Evolutionary conservation across 2,329 filamentous ascomycete species (phyloP).

Genomic region (Monosporascus sp.): DNA sequence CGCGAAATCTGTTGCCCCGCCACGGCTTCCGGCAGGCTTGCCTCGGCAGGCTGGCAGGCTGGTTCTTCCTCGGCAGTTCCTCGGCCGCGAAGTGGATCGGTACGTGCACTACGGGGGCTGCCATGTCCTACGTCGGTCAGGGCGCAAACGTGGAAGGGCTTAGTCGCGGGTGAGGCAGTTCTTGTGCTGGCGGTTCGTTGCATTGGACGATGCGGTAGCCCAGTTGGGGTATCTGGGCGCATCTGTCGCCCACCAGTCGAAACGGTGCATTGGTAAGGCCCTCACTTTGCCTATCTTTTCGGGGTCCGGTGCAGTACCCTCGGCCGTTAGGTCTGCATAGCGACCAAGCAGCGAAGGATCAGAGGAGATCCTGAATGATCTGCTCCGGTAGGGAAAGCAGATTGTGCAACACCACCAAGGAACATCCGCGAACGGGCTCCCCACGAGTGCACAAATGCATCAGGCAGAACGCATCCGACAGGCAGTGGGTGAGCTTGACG

Average conservation of each 20-base stretch:
- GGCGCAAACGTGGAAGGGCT: constrained; percentile 30
- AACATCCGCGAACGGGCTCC: constrained; percentile 24
- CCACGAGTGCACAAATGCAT: constrained; percentile 40
- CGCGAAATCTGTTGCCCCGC: constrained; percentile 28
- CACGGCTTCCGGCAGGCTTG: constrained; percentile 9
- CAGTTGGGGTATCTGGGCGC: constrained; percentile 26
- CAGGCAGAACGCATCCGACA: constrained; percentile 40
- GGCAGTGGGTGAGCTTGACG: constrained; percentile 37
- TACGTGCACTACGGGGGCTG: constrained; percentile 25
- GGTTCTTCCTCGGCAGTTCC: constrained; percentile 32
- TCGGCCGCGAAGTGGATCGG: constrained; percentile 33
- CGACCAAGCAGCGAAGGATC: constrained; percentile 35
- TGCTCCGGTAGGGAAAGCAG: not conserved
- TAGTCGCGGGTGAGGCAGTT: constrained; percentile 11
- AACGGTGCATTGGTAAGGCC: constrained; percentile 39
- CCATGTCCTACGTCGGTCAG: constrained; percentile 38
- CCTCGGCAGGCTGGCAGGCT: constrained; percentile 8
- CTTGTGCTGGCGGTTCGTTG: constrained; percentile 20
- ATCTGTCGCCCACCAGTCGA: constrained; percentile 39
- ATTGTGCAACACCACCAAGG: not conserved
- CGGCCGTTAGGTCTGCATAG: constrained; percentile 22
- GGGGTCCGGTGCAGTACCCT: constrained; percentile 17
- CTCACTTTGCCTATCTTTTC: constrained; percentile 25
- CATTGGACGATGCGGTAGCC: constrained; percentile 18
- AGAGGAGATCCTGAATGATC: constrained; percentile 25